Conservation (phyloP, 1,284 basidiomycete genomes). For the Mycena sp. region DNA sequence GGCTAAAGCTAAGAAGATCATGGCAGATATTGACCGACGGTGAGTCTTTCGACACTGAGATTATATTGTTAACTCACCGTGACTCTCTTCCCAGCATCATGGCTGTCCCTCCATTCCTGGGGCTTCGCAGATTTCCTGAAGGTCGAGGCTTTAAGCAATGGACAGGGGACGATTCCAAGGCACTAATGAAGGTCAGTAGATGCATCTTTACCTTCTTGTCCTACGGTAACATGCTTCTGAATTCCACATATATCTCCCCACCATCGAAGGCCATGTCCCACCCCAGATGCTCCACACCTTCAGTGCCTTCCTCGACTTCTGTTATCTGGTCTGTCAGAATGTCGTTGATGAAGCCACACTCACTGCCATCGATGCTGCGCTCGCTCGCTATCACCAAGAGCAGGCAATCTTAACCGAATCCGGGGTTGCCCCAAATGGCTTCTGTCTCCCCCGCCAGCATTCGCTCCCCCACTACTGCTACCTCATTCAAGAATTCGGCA, state of each 20-base stretch:
- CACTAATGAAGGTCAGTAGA: constrained; percentile 29
- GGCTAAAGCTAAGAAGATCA: no score
- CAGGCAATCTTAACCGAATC: constrained; percentile 41
- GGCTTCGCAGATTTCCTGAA: no score
- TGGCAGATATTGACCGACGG: no score
- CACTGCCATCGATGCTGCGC: constrained; percentile 33
- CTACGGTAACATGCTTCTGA: background rate
- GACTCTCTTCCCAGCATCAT: no score
- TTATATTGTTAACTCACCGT: no score
- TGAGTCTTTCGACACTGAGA: no score
- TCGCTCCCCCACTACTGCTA: constrained; percentile 7
- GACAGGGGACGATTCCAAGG: no score
- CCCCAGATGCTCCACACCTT: constrained; percentile 38
- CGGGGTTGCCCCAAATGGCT: constrained; percentile 39
- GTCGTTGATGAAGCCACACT: constrained; percentile 30
- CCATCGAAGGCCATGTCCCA: constrained; percentile 38
- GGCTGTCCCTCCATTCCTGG: no score
- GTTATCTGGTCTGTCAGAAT: constrained; percentile 43
- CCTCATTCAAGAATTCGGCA: constrained; percentile 10
- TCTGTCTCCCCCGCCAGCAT: constrained; percentile 37
- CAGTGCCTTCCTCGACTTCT: constrained; percentile 42
- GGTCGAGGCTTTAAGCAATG: no score
- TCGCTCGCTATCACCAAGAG: constrained; percentile 37
- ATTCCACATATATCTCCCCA: constrained; percentile 40
- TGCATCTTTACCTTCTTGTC: background rate